These are phyloP conservation scores for Casuarina cunninghamiana DNA, from an alignment of 306 rosid genomes.

Conservation along the genomic window DNA sequence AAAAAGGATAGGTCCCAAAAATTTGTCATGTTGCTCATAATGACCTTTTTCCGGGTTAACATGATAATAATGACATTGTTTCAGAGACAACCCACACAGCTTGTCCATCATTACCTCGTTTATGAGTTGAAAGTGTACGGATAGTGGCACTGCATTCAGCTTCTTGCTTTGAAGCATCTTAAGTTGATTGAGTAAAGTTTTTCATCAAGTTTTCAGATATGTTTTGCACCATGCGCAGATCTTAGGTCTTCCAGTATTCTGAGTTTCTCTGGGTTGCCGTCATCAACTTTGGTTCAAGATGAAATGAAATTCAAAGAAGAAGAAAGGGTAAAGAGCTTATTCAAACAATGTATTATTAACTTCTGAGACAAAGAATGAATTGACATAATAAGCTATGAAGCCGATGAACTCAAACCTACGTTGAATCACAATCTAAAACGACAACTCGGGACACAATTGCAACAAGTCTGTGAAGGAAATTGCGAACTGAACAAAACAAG, in stretches of 20 bases:
- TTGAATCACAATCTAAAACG: slow-evolving; percentile 3
- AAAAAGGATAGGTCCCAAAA: slow-evolving; percentile 1
- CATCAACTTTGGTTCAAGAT: not conserved
- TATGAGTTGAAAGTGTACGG: not conserved
- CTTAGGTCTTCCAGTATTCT: not conserved
- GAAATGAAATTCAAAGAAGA: not conserved
- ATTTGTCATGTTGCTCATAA: not conserved
- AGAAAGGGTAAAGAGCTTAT: not conserved
- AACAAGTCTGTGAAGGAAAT: not conserved
- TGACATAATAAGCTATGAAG: not conserved
- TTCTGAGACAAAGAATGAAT: slow-evolving; percentile 3
- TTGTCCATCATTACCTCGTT: not conserved
- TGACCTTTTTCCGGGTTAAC: not conserved
- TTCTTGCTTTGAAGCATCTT: not conserved
- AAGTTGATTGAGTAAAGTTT: not conserved
- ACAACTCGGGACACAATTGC: not conserved
- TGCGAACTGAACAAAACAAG: not conserved
- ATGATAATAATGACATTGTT: not conserved
- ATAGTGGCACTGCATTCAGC: no score
- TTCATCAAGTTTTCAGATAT: not conserved
- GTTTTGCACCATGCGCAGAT: not conserved
- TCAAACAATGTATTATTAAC: not conserved
- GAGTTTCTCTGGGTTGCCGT: no score
- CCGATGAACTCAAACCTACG: not conserved
- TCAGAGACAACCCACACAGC: not conserved